These are phyloP conservation scores for Arabidopsis hybrid DNA, from an alignment of 441 rosid genomes.

Conservation along the genomic window DNA sequence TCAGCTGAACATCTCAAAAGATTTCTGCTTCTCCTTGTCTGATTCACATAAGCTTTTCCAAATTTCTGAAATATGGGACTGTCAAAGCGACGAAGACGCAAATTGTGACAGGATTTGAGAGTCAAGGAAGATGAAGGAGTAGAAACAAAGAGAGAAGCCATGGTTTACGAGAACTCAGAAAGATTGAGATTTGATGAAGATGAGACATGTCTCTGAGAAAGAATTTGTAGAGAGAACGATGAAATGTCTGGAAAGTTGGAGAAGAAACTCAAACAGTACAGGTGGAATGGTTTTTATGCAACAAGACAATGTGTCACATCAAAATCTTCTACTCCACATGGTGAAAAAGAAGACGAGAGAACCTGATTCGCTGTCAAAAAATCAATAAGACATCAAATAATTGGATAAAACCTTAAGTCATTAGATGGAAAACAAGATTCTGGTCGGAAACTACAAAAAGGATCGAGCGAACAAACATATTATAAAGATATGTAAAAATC, in stretches of 20 bases:
- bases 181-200: slow-evolving; percentile 4
- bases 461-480: slow-evolving; percentile 40
- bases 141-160: slow-evolving; percentile 56
- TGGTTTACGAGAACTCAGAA: slow-evolving; percentile 30
- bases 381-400: slow-evolving; percentile 24
- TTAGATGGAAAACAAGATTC: slow-evolving; percentile 35
- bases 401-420: slow-evolving; percentile 35
- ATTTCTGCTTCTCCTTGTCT: slow-evolving; percentile 38
- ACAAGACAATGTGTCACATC: slow-evolving; percentile 35
- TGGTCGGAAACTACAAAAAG: slow-evolving; percentile 42
- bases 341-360: background rate
- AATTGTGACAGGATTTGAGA: slow-evolving; percentile 29
- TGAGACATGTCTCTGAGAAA: slow-evolving; percentile 18
- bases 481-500: slow-evolving; percentile 36
- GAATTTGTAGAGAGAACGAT: slow-evolving; percentile 18
- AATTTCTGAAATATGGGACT: slow-evolving; percentile 14
- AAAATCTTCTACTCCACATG: slow-evolving; percentile 4
- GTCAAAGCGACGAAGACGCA: background rate
- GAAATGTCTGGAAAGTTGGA: slow-evolving; percentile 66
- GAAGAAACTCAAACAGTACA: slow-evolving; percentile 54
- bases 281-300: slow-evolving; percentile 38
- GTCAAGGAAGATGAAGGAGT: slow-evolving; percentile 43
- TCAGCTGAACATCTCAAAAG: slow-evolving; percentile 50
- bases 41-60: slow-evolving; percentile 15
- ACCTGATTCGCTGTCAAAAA: background rate